These are phyloP conservation scores for Yamadazyma siamensis DNA, from an alignment of 1,139 yeast genomes.

Conservation along the genomic window DNA sequence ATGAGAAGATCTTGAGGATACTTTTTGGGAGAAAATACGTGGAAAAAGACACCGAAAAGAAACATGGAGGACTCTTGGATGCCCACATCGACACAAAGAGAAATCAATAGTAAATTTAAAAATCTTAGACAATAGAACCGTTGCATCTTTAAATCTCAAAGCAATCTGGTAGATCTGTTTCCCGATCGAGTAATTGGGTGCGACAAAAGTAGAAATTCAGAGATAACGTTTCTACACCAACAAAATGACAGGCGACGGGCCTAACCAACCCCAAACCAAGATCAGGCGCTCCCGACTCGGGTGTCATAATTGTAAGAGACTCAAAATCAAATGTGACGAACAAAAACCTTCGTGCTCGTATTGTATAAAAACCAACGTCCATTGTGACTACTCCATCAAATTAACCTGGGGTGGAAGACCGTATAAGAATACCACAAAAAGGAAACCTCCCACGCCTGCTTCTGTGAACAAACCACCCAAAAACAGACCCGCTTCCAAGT, in stretches of 20 bases:
- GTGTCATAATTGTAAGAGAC: slow-evolving; percentile 66
- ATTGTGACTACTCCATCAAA: slow-evolving; percentile 65
- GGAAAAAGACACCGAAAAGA: slow-evolving; percentile 54
- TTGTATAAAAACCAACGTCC: slow-evolving; percentile 45
- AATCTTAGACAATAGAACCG: neutral
- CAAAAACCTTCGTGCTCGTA: slow-evolving; percentile 59
- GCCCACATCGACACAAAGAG: neutral
- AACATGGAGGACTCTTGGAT: slow-evolving; percentile 33
- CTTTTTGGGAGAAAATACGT: slow-evolving; percentile 51
- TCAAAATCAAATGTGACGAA: slow-evolving; percentile 76
- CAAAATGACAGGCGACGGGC: neutral
- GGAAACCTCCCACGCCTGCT: slow-evolving; percentile 8
- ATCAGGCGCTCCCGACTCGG: slow-evolving; percentile 36
- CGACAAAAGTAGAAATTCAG: neutral
- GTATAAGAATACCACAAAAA: slow-evolving; percentile 37
- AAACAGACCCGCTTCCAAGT: neutral
- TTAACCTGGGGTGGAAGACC: slow-evolving; percentile 82
- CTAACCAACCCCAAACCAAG: slow-evolving; percentile 2
- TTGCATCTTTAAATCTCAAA: neutral
- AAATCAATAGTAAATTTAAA: no score
- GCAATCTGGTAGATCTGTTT: neutral
- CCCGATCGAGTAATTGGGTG: neutral
- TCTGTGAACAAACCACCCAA: neutral
- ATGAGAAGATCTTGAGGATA: slow-evolving; percentile 43
- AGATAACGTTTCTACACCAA: neutral